Percentiles rank a stretch among this genome's conserved stretches.
These are phyloP conservation scores for Nitzschia sp. DNA, from an alignment of 108 stramenopile genomes.

Conservation along the genomic window DNA sequence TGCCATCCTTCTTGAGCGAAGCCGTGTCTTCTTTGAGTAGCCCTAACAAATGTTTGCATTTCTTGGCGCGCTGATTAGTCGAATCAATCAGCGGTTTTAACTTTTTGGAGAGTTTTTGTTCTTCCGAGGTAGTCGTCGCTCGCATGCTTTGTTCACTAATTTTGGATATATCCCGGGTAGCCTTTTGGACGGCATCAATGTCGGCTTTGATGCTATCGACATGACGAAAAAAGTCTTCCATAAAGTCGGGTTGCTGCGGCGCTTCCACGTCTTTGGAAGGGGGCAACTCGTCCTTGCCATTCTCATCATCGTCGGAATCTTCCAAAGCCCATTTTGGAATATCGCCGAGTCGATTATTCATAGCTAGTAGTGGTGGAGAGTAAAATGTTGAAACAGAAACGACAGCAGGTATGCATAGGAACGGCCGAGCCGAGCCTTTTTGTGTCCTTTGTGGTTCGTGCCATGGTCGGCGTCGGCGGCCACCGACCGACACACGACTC, in stretches of 20 bases:
- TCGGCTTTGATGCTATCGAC: conserved; percentile 84
- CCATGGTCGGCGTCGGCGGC: too few relatives aligned
- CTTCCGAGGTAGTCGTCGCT: conserved; percentile 79
- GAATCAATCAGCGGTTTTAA: conserved; percentile 68
- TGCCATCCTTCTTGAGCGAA: conserved; percentile 63
- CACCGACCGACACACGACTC: too few relatives aligned
- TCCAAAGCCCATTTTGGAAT: conserved; percentile 77
- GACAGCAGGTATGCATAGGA: too few relatives aligned
- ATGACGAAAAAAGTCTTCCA: conserved; percentile 83
- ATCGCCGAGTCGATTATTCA: conserved; percentile 89
- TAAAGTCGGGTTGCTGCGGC: conserved; percentile 50
- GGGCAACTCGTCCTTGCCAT: conserved; percentile 27
- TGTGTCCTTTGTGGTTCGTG: too few relatives aligned
- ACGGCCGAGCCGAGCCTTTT: too few relatives aligned
- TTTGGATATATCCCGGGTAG: conserved; percentile 64
- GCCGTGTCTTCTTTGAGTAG: conserved; percentile 81
- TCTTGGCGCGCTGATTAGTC: conserved; percentile 83
- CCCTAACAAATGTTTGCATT: conserved; percentile 75
- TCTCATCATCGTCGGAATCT: conserved; percentile 41
- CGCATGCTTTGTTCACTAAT: conserved; percentile 81
- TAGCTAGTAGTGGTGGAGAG: too few relatives aligned
- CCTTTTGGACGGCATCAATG: conserved; percentile 69
- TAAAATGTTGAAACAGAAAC: too few relatives aligned
- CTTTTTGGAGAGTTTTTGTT: conserved; percentile 63
- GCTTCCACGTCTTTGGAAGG: conserved; percentile 66